Evolutionary conservation across 257 asterid genomes (phyloP).

Genomic region (Gentiana straminea): DNA sequence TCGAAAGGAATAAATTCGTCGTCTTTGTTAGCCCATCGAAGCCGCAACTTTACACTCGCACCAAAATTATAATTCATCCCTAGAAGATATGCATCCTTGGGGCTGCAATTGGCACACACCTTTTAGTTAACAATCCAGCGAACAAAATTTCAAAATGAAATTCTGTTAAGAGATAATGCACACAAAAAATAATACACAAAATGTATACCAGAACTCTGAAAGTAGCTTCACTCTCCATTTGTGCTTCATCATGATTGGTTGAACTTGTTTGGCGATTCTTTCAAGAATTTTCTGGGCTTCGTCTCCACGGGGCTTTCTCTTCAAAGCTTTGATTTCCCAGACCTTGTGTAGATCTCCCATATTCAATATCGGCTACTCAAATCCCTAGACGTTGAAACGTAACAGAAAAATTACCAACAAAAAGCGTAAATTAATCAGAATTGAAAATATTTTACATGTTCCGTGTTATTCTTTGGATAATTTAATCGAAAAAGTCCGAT

Average conservation of each 20-base stretch:
- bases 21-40: conserved; percentile 57
- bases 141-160: background rate
- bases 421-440: too few relatives aligned
- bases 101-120: conserved; percentile 34
- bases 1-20: conserved; percentile 59
- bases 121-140: background rate
- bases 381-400: conserved; percentile 11
- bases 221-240: conserved; percentile 86
- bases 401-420: too few relatives aligned
- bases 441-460: too few relatives aligned
- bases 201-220: conserved; percentile 64
- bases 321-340: conserved; percentile 76
- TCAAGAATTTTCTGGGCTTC: conserved; percentile 65
- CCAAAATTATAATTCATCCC: conserved; percentile 86
- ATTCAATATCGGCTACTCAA: conserved; percentile 30
- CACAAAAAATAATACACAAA: too few relatives aligned
- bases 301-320: conserved; percentile 58
- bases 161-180: too few relatives aligned
- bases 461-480: too few relatives aligned
- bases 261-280: conserved; percentile 70
- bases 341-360: conserved; percentile 58
- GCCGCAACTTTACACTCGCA: conserved; percentile 68
- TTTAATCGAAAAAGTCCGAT: too few relatives aligned
- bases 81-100: conserved; percentile 38
- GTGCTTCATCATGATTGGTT: conserved; percentile 89